Percentiles rank a stretch among this genome's conserved stretches.
These are phyloP conservation scores for Talaromyces thailandensis DNA, from an alignment of 495 filamentous ascomycete genomes.

Conservation along the genomic window DNA sequence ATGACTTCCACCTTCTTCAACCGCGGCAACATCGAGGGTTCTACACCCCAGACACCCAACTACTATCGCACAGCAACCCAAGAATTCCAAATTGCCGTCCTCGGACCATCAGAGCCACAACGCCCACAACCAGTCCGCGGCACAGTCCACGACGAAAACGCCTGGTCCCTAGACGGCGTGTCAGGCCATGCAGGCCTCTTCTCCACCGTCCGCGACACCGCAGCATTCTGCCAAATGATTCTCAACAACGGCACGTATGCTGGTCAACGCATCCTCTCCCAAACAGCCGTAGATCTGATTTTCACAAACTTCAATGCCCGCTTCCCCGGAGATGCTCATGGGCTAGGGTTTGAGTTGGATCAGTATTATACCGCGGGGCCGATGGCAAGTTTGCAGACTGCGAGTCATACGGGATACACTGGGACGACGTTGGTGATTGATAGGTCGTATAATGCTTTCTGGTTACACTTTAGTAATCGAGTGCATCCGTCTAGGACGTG, in stretches of 20 bases:
- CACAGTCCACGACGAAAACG: slow-evolving; percentile 22
- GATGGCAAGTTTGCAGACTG: slow-evolving; percentile 16
- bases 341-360: slow-evolving; percentile 19
- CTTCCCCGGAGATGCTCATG: slow-evolving; percentile 16
- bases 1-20: slow-evolving; percentile 23
- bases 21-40: slow-evolving; percentile 16
- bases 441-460: slow-evolving; percentile 14
- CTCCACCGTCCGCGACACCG: slow-evolving; percentile 14
- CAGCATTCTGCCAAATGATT: slow-evolving; percentile 21
- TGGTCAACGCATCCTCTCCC: slow-evolving; percentile 12
- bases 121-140: slow-evolving; percentile 22
- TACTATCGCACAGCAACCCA: slow-evolving; percentile 18
- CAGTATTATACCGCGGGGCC: slow-evolving; percentile 18
- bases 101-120: slow-evolving; percentile 15
- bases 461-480: slow-evolving; percentile 15
- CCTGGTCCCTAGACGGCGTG: slow-evolving; percentile 17
- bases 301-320: slow-evolving; percentile 19
- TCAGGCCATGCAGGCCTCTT: slow-evolving; percentile 21
- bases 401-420: slow-evolving; percentile 19
- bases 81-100: slow-evolving; percentile 18
- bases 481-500: slow-evolving; percentile 17
- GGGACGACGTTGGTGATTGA: slow-evolving; percentile 17
- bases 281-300: slow-evolving; percentile 15
- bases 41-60: slow-evolving; percentile 5
- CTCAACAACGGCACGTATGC: slow-evolving; percentile 21